Percentiles rank a stretch among this genome's conserved stretches.
Evolutionary conservation across 371 early-diverging fungal species (phyloP).

Genomic region (Syncephalis fuscata): DNA sequence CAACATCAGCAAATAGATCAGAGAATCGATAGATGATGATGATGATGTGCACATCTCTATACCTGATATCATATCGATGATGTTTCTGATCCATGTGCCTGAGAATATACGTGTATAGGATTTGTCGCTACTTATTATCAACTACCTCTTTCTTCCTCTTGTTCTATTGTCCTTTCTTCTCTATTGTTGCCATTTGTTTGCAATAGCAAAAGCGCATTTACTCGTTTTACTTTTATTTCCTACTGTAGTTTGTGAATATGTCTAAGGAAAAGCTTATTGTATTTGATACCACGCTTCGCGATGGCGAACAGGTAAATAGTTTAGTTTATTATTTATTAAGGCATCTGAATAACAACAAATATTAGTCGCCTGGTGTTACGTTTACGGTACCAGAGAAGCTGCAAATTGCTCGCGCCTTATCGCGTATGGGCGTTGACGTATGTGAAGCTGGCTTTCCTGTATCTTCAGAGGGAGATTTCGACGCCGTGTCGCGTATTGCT

Average conservation of each 20-base stretch:
- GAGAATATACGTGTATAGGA: too few relatives aligned
- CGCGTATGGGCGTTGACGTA: constrained; percentile 83
- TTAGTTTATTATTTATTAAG: not conserved
- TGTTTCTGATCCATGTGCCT: too few relatives aligned
- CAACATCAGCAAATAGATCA: too few relatives aligned
- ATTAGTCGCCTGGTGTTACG: constrained; percentile 87
- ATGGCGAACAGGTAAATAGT: constrained; percentile 77
- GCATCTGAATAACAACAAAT: not conserved
- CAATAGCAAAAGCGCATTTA: too few relatives aligned
- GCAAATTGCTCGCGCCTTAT: constrained; percentile 79
- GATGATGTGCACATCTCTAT: too few relatives aligned
- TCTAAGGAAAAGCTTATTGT: constrained; percentile 68
- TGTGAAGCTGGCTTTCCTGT: constrained; percentile 92
- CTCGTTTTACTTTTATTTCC: not conserved
- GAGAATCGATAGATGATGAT: too few relatives aligned
- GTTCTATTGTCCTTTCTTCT: too few relatives aligned
- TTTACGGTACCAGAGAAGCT: constrained; percentile 83
- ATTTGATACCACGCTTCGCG: constrained; percentile 89
- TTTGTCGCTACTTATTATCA: too few relatives aligned
- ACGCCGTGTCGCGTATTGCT: constrained; percentile 86
- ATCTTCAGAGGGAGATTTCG: constrained; percentile 86
- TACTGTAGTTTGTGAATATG: not conserved
- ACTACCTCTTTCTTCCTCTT: too few relatives aligned
- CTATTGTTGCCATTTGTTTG: too few relatives aligned
- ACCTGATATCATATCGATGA: too few relatives aligned